Evolutionary conservation across 2,329 filamentous ascomycete genomes (phyloP), one percentile per base, ranked within the genome.

Genomic region (Monosporascus sp.): DNA sequence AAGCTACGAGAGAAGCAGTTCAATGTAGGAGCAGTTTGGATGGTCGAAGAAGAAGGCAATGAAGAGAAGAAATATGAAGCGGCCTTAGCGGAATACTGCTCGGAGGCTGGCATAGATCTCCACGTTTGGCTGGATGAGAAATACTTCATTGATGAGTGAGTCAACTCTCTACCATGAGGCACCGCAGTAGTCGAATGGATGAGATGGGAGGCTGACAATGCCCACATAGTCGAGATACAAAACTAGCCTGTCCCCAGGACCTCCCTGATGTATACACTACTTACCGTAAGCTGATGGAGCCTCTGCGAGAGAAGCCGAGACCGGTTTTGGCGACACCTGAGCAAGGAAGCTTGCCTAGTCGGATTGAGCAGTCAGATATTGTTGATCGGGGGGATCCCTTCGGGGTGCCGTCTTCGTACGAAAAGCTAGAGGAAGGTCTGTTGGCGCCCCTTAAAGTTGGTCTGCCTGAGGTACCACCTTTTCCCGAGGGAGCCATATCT

Each of bases 111-210:
- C 1, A 73, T 84, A 4, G 75, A 82, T 1, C 89, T 90, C 65
- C 80, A 81, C 64, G 54, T 84, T 1, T 91, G 84, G 82, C 68
- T 70, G 0, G 88, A 93, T 60, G 88, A 91, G 68, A 93, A 92
- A 65, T 92, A 89, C 60, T 85, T 85, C 55, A 76, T 92, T 49
- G 85, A 92, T 62, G 87, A 92, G 89, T 92, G 73, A 70, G 87
- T 80, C 24, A 15, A 7, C 46, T 6, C 15, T 47, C 2, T 5
- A 1, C 9, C 48, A 24, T 18, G 4, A 24, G 14, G 11, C 15
- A 17, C 11, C 38, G n/a, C 31, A 50, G 6, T 37, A 4, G 31
- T 14, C 51, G 56, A 7, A 59, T 44, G 24, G 39, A 25, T 18
- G 5, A 31, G 15, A 47, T 50, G 6, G 17, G 38, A 8, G 15